These are phyloP conservation scores for Xylariales sp. DNA, from an alignment of 2,329 filamentous ascomycete species.

Conservation along the genomic window DNA sequence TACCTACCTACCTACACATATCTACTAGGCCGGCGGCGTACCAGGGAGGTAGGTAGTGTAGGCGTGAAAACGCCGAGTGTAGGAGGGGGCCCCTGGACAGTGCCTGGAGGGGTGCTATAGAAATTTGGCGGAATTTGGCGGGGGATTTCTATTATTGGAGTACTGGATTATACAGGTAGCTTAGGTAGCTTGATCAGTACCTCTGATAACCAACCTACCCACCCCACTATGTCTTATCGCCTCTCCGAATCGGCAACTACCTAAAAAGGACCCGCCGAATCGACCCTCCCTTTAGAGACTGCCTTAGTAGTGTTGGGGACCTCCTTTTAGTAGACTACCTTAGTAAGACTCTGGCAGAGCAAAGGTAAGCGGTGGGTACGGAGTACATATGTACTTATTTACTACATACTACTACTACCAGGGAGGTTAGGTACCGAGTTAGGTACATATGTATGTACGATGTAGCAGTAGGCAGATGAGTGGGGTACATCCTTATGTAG, in stretches of 20 bases:
- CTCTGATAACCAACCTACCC: constrained; percentile 24
- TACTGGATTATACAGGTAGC: constrained; percentile 7
- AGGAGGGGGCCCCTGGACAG: constrained; percentile 1
- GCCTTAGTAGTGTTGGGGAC: too few relatives aligned
- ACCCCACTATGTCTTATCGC: constrained; percentile 25
- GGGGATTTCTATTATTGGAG: constrained; percentile 20
- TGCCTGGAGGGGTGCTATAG: constrained; percentile 25
- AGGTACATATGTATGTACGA: too few relatives aligned
- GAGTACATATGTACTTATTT: too few relatives aligned
- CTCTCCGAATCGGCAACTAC: constrained; percentile 38
- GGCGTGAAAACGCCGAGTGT: constrained; percentile 7
- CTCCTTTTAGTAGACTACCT: too few relatives aligned
- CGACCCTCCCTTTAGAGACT: background rate
- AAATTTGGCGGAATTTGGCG: constrained; percentile 25
- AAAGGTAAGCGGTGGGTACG: too few relatives aligned
- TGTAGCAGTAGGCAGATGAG: too few relatives aligned
- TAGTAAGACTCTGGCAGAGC: too few relatives aligned
- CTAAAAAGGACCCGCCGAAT: constrained; percentile 36
- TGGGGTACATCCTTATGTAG: too few relatives aligned
- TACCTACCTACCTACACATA: too few relatives aligned
- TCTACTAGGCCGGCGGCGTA: too few relatives aligned
- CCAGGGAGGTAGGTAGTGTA: background rate
- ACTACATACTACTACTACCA: too few relatives aligned
- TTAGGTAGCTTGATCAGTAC: background rate
- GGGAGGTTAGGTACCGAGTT: too few relatives aligned